These are phyloP conservation scores for Paecilomyces sp. DNA, from an alignment of 2,329 filamentous ascomycete genomes.

Conservation along the genomic window DNA sequence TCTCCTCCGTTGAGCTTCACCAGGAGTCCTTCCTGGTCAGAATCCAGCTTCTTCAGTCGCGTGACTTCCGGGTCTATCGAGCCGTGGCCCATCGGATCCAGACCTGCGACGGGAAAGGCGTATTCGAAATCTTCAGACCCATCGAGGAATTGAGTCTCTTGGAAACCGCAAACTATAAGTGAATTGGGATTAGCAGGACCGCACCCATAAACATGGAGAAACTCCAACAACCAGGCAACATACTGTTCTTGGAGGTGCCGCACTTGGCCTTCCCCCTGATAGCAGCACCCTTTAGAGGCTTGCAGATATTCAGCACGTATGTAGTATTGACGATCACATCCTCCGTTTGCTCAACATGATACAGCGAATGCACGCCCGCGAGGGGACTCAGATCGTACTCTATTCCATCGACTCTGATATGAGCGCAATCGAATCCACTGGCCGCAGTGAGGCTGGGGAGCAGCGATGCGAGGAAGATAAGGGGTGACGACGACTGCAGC, in stretches of 20 bases:
- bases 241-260: conserved; percentile 28
- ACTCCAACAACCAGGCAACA: conserved; percentile 1
- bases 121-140: conserved; percentile 45
- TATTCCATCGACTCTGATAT: conserved; percentile 27
- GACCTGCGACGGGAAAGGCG: conserved; percentile 68
- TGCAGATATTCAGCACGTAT: conserved; percentile 31
- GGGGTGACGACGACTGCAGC: conserved; percentile 18
- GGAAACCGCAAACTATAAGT: conserved; percentile 65
- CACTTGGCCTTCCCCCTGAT: conserved; percentile 20
- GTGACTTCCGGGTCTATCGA: conserved; percentile 55
- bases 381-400: conserved; percentile 34
- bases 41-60: conserved; percentile 60
- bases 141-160: conserved; percentile 45
- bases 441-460: conserved; percentile 22
- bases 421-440: conserved; percentile 29
- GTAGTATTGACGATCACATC: conserved; percentile 25
- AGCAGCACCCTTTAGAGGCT: conserved; percentile 19
- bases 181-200: not conserved
- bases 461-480: conserved; percentile 19
- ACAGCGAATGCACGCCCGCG: conserved; percentile 30
- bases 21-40: conserved; percentile 63
- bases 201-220: not conserved
- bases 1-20: conserved; percentile 58
- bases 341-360: conserved; percentile 20
- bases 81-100: conserved; percentile 49